Conservation (phyloP, 129 eudicot genomes). For the Pulicaria dysenterica region DNA sequence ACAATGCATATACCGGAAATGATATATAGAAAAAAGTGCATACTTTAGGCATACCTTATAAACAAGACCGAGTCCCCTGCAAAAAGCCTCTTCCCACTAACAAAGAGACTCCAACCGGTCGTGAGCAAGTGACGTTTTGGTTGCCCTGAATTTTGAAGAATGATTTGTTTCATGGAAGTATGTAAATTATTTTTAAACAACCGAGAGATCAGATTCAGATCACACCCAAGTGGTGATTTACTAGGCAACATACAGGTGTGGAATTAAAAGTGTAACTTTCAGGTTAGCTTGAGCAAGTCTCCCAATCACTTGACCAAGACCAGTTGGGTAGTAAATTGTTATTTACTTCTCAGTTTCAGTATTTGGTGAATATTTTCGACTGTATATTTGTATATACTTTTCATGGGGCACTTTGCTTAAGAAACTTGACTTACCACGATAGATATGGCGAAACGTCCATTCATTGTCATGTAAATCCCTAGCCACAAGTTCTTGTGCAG, state of each 20-base stretch:
- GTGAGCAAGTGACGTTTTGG: conserved; percentile 98
- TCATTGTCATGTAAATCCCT: conserved; percentile 81
- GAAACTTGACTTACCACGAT: conserved; percentile 65
- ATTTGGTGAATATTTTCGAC: conserved; percentile 8
- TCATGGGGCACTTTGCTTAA: not conserved
- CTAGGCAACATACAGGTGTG: not conserved
- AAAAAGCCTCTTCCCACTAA: conserved; percentile 85
- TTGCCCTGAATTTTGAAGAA: conserved; percentile 62
- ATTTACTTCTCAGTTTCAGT: not conserved
- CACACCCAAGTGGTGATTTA: conserved; percentile 6
- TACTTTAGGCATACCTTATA: conserved; percentile 62
- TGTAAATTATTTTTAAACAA: not conserved
- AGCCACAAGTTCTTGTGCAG: conserved; percentile 93
- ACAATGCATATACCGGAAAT: conserved; percentile 8
- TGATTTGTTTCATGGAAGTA: conserved; percentile 9
- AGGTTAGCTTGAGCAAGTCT: not conserved
- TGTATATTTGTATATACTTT: not conserved
- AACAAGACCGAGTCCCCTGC: conserved; percentile 96
- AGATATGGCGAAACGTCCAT: conserved; percentile 96
- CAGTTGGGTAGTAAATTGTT: not conserved
- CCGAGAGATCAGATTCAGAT: conserved; percentile 16
- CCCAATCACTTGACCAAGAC: conserved; percentile 2
- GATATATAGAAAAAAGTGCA: conserved; percentile 11
- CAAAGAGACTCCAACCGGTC: conserved; percentile 97
- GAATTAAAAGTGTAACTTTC: not conserved